phyloP scores from a whole-genome alignment of 768 basidiomycete species.

The Cytidiella melzeri region DNA sequence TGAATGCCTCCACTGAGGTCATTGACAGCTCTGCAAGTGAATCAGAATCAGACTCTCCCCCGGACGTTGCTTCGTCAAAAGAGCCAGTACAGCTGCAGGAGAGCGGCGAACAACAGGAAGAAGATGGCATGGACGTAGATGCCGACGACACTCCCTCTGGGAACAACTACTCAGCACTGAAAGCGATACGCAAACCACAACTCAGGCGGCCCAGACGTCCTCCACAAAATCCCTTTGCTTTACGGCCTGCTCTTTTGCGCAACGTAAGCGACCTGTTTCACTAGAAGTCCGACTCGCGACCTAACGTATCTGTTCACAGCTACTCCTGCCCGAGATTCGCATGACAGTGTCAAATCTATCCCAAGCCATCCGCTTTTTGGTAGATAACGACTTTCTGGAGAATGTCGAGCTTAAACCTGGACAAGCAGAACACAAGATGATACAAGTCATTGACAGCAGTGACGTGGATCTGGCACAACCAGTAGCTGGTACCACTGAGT shows the following conservation, averaged over 20 bases:
- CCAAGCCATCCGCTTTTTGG: slow-evolving; percentile 86
- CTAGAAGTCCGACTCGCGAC: too few relatives aligned
- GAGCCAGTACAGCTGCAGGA: slow-evolving; percentile 9
- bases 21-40: slow-evolving; percentile 23
- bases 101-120: neutral
- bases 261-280: slow-evolving; percentile 47
- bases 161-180: neutral
- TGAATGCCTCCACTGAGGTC: neutral
- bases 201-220: slow-evolving; percentile 42
- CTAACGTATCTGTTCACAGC: slow-evolving; percentile 42
- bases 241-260: slow-evolving; percentile 66
- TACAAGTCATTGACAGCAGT: slow-evolving; percentile 44
- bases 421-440: slow-evolving; percentile 56
- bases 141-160: neutral
- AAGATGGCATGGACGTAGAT: neutral
- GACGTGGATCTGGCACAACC: neutral
- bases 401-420: slow-evolving; percentile 80
- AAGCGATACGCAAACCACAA: slow-evolving; percentile 19
- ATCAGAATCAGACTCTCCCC: slow-evolving; percentile 34
- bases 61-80: slow-evolving; percentile 59
- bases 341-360: slow-evolving; percentile 88
- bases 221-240: slow-evolving; percentile 58
- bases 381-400: slow-evolving; percentile 81
- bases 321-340: slow-evolving; percentile 80
- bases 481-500: too few relatives aligned